Conservation (phyloP, 495 filamentous ascomycete species). For the Apiosordaria backusii region DNA sequence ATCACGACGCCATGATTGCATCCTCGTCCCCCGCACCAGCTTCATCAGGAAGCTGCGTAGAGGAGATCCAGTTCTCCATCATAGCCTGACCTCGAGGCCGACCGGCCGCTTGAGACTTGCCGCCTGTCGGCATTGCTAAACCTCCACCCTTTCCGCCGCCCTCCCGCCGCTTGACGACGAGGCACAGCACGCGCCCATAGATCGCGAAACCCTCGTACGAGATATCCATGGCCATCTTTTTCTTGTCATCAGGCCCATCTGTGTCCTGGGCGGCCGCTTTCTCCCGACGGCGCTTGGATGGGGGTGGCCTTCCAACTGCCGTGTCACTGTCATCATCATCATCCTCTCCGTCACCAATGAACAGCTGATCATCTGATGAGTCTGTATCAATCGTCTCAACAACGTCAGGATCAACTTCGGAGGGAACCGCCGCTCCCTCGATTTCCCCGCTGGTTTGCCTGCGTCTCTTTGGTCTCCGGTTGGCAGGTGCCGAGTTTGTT, state of each 20-base stretch:
- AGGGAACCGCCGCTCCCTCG: slow-evolving; percentile 23
- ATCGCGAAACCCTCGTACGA: slow-evolving; percentile 94
- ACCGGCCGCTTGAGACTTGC: slow-evolving; percentile 27
- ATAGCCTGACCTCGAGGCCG: slow-evolving; percentile 61
- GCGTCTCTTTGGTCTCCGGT: slow-evolving; percentile 30
- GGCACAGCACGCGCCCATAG: slow-evolving; percentile 83
- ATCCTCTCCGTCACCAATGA: slow-evolving; percentile 27
- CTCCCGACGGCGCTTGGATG: slow-evolving; percentile 48
- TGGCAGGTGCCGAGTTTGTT: slow-evolving; percentile 28
- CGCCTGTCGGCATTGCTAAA: slow-evolving; percentile 28
- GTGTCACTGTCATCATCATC: slow-evolving; percentile 26
- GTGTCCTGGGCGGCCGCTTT: slow-evolving; percentile 28
- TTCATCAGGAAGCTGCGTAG: slow-evolving; percentile 57
- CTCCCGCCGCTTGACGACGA: slow-evolving; percentile 70
- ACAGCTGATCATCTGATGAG: slow-evolving; percentile 32
- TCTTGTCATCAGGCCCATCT: slow-evolving; percentile 68
- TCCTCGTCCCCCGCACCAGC: slow-evolving; percentile 32
- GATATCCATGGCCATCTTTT: slow-evolving; percentile 79
- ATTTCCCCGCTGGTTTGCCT: slow-evolving; percentile 20
- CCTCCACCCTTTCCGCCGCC: slow-evolving; percentile 27
- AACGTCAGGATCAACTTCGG: slow-evolving; percentile 27
- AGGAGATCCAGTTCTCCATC: slow-evolving; percentile 91
- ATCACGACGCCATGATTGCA: neutral
- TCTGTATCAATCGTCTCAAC: slow-evolving; percentile 18
- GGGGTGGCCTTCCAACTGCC: slow-evolving; percentile 30